Conservation (phyloP, 768 basidiomycete species). For the Podaxis sp. region DNA sequence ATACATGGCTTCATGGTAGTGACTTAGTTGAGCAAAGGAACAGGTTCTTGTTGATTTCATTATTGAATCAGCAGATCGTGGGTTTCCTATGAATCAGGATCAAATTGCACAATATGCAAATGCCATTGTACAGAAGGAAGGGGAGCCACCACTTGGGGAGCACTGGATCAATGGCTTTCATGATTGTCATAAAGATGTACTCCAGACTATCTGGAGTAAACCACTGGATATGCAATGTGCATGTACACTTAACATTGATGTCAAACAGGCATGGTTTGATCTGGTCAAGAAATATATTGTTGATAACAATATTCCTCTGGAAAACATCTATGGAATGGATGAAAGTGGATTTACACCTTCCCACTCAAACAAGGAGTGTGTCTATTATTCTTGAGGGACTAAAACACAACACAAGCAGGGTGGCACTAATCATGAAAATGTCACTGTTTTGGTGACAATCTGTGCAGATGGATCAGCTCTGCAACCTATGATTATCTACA, state of each 20-base stretch:
- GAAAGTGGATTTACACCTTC: slow-evolving; percentile 32
- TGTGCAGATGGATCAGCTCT: slow-evolving; percentile 38
- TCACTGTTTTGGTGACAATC: slow-evolving; percentile 37
- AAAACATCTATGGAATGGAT: slow-evolving; percentile 37
- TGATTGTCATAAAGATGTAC: slow-evolving; percentile 22
- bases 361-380: slow-evolving; percentile 26
- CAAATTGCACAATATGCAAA: slow-evolving; percentile 27
- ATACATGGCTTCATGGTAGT: slow-evolving; percentile 27
- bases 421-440: slow-evolving; percentile 31
- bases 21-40: slow-evolving; percentile 28
- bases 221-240: slow-evolving; percentile 32
- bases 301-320: slow-evolving; percentile 19
- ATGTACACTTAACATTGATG: slow-evolving; percentile 26
- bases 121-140: slow-evolving; percentile 21
- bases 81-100: slow-evolving; percentile 22
- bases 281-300: slow-evolving; percentile 28
- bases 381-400: slow-evolving; percentile 26
- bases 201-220: slow-evolving; percentile 34
- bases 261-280: slow-evolving; percentile 32
- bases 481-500: slow-evolving; percentile 36
- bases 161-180: slow-evolving; percentile 30
- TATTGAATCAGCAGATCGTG: slow-evolving; percentile 26
- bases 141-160: slow-evolving; percentile 12
- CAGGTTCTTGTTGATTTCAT: slow-evolving; percentile 29
- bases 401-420: slow-evolving; percentile 33